Evolutionary conservation across 78 protist genomes (phyloP), one percentile per base, ranked within the genome.

Genomic region (Protostelium mycophagum): DNA sequence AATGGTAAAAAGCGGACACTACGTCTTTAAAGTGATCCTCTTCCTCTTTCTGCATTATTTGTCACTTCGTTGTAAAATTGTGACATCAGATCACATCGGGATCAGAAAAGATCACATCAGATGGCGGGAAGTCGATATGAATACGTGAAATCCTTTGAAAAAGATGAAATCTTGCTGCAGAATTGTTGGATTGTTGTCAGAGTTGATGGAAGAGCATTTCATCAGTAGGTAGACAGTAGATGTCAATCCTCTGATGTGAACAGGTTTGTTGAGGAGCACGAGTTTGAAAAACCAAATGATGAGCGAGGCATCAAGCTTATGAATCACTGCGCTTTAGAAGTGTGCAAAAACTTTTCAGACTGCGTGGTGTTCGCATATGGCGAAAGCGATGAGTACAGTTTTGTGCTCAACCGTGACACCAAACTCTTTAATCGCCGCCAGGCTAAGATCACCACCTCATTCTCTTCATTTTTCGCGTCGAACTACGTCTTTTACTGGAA

Each of bases 91-190:
- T n/a, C n/a, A n/a, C n/a, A n/a, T n/a, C n/a, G n/a, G n/a, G n/a
- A n/a, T n/a, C n/a, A n/a, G n/a, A n/a, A n/a, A n/a, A n/a, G n/a
- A n/a, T n/a, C n/a, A n/a, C n/a, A n/a, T n/a, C 73, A 51, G 73
- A 97, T 97, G 98, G 97, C 98, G 36, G 94, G 96, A 85, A 85
- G 91, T 35, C 63, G 89, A 37, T 97, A 85, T 85, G 97, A 97
- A 90, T 97, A 97, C 90, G 98, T 97, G 28, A 93, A 91, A 83
- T 25, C 1, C 87, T 97, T 97, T 88, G 98, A 97, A 91, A 88
- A 35, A 25, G 87, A 88, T 25, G 96, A 94, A 84, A 35, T 36
- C 28, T 28, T 91, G 34, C 85, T 97, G 34, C 95, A 92, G 35
- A 94, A 93, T 90, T 88, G 90, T 34, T 97, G 96, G 95, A 36